These are phyloP conservation scores for Hanseniaspora clermontiae DNA, from an alignment of 805 yeast genomes.

Conservation along the genomic window DNA sequence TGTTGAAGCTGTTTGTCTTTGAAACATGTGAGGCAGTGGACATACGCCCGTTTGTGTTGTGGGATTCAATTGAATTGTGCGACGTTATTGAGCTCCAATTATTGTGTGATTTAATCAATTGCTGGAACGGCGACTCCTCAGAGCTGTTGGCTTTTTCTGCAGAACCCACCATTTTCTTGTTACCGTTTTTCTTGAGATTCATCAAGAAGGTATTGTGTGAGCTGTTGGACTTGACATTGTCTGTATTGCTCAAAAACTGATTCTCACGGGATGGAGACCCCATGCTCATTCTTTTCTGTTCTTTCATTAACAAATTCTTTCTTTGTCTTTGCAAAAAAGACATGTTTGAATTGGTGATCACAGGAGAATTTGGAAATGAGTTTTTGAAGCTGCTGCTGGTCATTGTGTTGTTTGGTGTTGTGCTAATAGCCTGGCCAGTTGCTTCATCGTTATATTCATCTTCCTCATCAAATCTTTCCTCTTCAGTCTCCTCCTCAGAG, in stretches of 20 bases:
- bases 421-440: background rate
- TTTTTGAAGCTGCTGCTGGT: background rate
- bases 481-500: background rate
- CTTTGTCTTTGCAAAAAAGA: background rate
- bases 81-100: slow-evolving; percentile 11
- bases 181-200: slow-evolving; percentile 1
- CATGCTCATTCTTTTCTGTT: background rate
- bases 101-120: slow-evolving; percentile 1
- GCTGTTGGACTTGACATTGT: background rate
- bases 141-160: background rate
- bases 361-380: background rate
- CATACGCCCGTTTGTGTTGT: background rate
- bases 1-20: background rate
- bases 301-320: background rate
- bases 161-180: background rate
- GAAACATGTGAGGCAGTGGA: background rate
- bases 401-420: background rate
- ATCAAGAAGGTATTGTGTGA: slow-evolving; percentile 8
- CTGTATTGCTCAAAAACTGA: background rate
- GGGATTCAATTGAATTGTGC: background rate
- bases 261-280: background rate
- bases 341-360: background rate
- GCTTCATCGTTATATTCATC: background rate
- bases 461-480: background rate
- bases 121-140: background rate